Conservation (phyloP, 1,139 yeast genomes). For the Diutina scorzettiae region DNA sequence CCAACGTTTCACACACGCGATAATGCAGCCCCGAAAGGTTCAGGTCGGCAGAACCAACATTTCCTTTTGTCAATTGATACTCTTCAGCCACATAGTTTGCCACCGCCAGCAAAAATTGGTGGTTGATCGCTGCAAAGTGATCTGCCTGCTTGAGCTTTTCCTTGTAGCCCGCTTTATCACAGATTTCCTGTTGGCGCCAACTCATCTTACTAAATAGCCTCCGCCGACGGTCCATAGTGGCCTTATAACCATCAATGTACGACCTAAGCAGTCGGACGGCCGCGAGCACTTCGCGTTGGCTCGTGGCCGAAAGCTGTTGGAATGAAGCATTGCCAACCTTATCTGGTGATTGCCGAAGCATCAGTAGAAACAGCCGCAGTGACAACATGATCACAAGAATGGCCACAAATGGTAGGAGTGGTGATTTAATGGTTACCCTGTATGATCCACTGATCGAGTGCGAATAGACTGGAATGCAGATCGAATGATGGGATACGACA, state of each 20-base stretch:
- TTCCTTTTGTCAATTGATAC: slow-evolving; percentile 27
- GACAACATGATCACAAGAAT: too few species aligned
- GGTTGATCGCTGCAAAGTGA: slow-evolving; percentile 31
- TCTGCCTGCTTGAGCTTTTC: slow-evolving; percentile 39
- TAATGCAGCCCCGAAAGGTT: slow-evolving; percentile 21
- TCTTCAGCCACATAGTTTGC: slow-evolving; percentile 26
- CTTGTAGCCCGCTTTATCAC: slow-evolving; percentile 43
- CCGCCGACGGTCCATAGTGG: slow-evolving; percentile 34
- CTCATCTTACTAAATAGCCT: slow-evolving; percentile 36
- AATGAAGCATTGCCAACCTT: slow-evolving; percentile 1
- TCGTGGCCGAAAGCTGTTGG: slow-evolving; percentile 7
- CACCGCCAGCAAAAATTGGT: slow-evolving; percentile 30
- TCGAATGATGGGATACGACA: too few species aligned
- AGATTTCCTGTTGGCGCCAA: slow-evolving; percentile 43
- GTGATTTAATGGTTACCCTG: too few species aligned
- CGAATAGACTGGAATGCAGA: too few species aligned
- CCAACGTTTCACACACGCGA: slow-evolving; percentile 56
- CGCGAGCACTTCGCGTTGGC: slow-evolving; percentile 26
- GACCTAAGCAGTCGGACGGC: slow-evolving; percentile 40
- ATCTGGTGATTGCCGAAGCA: too few species aligned
- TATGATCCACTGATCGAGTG: too few species aligned
- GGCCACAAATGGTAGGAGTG: too few species aligned
- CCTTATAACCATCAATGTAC: slow-evolving; percentile 28
- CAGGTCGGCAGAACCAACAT: slow-evolving; percentile 21
- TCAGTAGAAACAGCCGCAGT: too few species aligned